Percentiles rank a stretch among this genome's conserved stretches.
These are phyloP conservation scores for Dalbergia oliveri DNA, from an alignment of 306 rosid species.

Conservation along the genomic window DNA sequence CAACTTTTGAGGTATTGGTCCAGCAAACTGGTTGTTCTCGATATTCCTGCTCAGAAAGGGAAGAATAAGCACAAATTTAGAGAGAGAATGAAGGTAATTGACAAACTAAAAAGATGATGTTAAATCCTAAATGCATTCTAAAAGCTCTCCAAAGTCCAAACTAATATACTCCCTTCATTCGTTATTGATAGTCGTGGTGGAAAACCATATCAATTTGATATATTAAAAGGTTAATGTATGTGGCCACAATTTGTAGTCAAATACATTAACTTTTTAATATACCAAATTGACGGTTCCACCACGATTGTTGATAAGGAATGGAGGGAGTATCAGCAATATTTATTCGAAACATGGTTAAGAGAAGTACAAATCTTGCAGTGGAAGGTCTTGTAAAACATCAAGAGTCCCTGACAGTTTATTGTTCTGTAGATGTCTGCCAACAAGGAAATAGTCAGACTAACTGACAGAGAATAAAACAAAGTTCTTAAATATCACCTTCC, in stretches of 20 bases:
- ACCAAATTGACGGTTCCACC: too few species aligned
- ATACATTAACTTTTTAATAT: too few species aligned
- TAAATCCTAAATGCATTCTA: slow-evolving; percentile 25
- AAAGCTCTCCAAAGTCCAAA: slow-evolving; percentile 30
- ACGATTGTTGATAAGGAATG: too few species aligned
- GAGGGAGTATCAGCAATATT: neutral
- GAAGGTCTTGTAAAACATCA: slow-evolving; percentile 79
- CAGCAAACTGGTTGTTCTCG: slow-evolving; percentile 80
- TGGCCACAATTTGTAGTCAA: too few species aligned
- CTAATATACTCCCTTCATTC: neutral
- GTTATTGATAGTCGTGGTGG: too few species aligned
- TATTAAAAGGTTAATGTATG: too few species aligned
- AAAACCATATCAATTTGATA: too few species aligned
- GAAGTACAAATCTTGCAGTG: slow-evolving; percentile 76
- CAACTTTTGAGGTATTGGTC: slow-evolving; percentile 87
- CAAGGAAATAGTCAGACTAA: slow-evolving; percentile 50
- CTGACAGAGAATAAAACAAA: slow-evolving; percentile 20
- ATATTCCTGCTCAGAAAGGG: slow-evolving; percentile 75
- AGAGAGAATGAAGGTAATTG: slow-evolving; percentile 3
- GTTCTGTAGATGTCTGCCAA: slow-evolving; percentile 81
- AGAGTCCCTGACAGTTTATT: slow-evolving; percentile 85
- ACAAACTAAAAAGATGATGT: slow-evolving; percentile 24
- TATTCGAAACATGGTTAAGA: slow-evolving; percentile 51
- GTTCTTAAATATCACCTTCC: slow-evolving; percentile 27
- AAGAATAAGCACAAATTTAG: slow-evolving; percentile 12